phyloP scores from a whole-genome alignment of 176 grass and related monocot species.

The Ensete ventricosum region DNA sequence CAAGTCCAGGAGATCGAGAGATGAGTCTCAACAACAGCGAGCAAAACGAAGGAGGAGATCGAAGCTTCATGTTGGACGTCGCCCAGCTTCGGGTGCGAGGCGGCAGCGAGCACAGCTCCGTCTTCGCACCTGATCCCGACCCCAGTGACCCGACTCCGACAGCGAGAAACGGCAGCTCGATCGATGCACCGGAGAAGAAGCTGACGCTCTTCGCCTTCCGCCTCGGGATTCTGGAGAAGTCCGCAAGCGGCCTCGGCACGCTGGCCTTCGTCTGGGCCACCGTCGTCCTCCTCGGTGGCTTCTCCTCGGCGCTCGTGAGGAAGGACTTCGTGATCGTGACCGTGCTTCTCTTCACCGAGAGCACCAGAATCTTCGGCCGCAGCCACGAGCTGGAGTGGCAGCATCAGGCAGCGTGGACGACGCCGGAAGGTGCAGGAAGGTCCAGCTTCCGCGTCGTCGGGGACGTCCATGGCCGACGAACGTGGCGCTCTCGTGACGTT shows the following conservation, averaged over 20 bases:
- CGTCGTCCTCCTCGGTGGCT: background rate
- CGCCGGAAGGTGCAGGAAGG: background rate
- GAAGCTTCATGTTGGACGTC: too few relatives aligned
- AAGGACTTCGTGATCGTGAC: constrained; percentile 18
- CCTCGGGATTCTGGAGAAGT: background rate
- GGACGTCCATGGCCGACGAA: background rate
- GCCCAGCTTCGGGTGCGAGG: too few relatives aligned
- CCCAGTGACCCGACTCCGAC: background rate
- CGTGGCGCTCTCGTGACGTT: constrained; percentile 12
- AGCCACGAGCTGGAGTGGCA: constrained; percentile 29
- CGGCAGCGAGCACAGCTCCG: background rate
- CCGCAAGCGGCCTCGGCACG: background rate
- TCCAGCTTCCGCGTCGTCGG: background rate
- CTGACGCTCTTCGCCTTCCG: background rate
- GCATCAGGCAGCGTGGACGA: constrained; percentile 10
- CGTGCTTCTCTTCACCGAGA: constrained; percentile 10
- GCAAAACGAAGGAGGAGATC: too few relatives aligned
- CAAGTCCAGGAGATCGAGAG: too few relatives aligned
- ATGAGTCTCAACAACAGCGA: too few relatives aligned
- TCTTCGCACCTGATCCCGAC: background rate
- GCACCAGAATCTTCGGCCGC: constrained; percentile 23
- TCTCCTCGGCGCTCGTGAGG: background rate
- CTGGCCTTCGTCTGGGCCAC: background rate
- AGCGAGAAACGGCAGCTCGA: background rate
- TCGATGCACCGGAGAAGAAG: background rate